Conservation (phyloP, 1,284 basidiomycete genomes). For the Apiotrichum domesticum region DNA sequence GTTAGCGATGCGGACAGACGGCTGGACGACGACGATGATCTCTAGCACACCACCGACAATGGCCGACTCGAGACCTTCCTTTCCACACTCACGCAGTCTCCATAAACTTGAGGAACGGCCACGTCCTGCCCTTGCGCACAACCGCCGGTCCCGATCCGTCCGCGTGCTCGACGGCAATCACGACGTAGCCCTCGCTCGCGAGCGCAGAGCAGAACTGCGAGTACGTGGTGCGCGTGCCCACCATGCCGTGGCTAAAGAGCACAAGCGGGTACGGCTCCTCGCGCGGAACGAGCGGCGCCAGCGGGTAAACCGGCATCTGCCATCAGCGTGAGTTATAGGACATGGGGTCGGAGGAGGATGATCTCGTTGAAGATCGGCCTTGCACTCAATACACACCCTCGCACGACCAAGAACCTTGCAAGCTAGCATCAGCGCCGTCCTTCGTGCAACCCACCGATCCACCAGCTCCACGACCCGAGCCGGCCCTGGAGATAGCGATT, state of each 20-base stretch:
- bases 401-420: background rate
- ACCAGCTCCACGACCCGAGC: background rate
- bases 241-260: slow-evolving; percentile 74
- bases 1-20: background rate
- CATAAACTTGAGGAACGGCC: slow-evolving; percentile 46
- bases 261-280: slow-evolving; percentile 58
- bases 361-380: background rate
- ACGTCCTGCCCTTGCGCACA: slow-evolving; percentile 18
- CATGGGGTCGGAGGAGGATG: background rate
- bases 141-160: slow-evolving; percentile 62
- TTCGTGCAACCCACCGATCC: background rate
- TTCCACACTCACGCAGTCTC: slow-evolving; percentile 52
- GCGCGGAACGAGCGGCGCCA: background rate
- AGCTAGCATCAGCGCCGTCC: background rate
- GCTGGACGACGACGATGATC: no score
- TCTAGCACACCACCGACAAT: no score
- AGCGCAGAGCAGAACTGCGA: slow-evolving; percentile 60
- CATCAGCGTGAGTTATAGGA: background rate
- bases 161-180: slow-evolving; percentile 68
- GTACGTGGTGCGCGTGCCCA: slow-evolving; percentile 64
- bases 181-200: slow-evolving; percentile 67
- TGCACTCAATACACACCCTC: background rate
- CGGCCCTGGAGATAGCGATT: background rate
- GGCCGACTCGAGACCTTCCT: no score
- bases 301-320: background rate